Evolutionary conservation across 73 alveolate genomes (phyloP).

Genomic region (Paramecium bursaria): DNA sequence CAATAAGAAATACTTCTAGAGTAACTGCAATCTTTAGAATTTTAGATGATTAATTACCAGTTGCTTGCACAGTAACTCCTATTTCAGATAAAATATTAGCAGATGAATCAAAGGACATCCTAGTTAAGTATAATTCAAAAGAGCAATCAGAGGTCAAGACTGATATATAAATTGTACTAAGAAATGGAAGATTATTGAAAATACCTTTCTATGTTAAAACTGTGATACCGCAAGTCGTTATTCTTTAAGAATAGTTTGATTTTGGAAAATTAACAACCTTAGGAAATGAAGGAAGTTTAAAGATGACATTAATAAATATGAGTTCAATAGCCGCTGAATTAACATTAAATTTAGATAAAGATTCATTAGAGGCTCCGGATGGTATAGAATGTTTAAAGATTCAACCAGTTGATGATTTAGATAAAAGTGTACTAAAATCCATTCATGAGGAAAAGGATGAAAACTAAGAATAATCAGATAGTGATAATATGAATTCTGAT

Average conservation of each 20-base stretch:
- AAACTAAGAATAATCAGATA: conserved; percentile 72
- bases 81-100: conserved; percentile 80
- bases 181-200: conserved; percentile 93
- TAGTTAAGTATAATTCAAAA: conserved; percentile 84
- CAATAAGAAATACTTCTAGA: conserved; percentile 80
- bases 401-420: conserved; percentile 66
- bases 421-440: conserved; percentile 74
- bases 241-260: conserved; percentile 90
- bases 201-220: conserved; percentile 92
- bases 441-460: conserved; percentile 91
- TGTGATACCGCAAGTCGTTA: conserved; percentile 92
- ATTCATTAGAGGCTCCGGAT: conserved; percentile 84
- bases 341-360: conserved; percentile 91
- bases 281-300: conserved; percentile 73
- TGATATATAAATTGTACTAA: conserved; percentile 89
- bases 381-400: conserved; percentile 67
- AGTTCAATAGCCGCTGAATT: conserved; percentile 88
- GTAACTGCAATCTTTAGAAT: conserved; percentile 86
- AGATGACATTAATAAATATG: conserved; percentile 71
- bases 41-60: conserved; percentile 72
- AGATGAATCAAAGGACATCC: conserved; percentile 83
- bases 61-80: conserved; percentile 80
- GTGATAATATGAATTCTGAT: conserved; percentile 83
- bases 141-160: conserved; percentile 89
- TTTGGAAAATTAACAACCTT: conserved; percentile 93